A percentile compares a stretch with the other conserved stretches of the same genome.
These are phyloP conservation scores for Sanghuangporus baumii DNA, from an alignment of 1,284 basidiomycete species.

Conservation along the genomic window DNA sequence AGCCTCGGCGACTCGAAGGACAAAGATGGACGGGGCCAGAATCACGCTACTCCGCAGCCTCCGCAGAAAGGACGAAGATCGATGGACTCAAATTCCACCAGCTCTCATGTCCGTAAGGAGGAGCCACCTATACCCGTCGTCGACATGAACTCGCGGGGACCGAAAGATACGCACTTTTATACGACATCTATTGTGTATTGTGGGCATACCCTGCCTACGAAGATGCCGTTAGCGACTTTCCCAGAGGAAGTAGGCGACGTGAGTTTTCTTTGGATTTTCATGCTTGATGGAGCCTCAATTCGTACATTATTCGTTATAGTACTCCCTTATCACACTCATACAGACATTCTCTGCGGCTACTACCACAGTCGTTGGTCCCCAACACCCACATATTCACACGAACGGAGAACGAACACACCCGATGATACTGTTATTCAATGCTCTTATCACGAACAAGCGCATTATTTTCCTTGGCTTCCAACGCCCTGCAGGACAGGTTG, in stretches of 20 bases:
- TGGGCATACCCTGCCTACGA: conserved; percentile 75
- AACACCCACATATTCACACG: conserved; percentile 90
- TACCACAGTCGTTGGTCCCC: conserved; percentile 63
- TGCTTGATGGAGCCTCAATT: neutral
- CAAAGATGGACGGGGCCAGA: conserved; percentile 24
- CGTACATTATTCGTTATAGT: conserved; percentile 43
- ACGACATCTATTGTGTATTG: conserved; percentile 81
- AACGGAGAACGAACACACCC: conserved; percentile 89
- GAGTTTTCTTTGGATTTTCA: conserved; percentile 28
- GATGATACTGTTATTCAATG: conserved; percentile 92
- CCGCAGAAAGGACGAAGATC: conserved; percentile 50
- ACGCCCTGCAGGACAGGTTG: conserved; percentile 81
- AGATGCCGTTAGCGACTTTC: conserved; percentile 81
- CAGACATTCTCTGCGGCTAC: conserved; percentile 78
- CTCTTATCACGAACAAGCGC: conserved; percentile 87
- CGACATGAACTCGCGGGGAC: conserved; percentile 40
- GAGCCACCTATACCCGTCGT: conserved; percentile 30
- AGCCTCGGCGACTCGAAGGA: conserved; percentile 1
- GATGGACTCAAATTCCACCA: conserved; percentile 65
- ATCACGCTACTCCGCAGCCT: conserved; percentile 30
- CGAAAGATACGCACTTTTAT: conserved; percentile 91
- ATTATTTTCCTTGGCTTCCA: conserved; percentile 91
- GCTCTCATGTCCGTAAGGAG: conserved; percentile 39
- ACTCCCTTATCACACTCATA: conserved; percentile 88
- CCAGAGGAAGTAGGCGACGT: conserved; percentile 96